Conservation (phyloP, 2,329 filamentous ascomycete genomes). For the Thyridium curvatum region DNA sequence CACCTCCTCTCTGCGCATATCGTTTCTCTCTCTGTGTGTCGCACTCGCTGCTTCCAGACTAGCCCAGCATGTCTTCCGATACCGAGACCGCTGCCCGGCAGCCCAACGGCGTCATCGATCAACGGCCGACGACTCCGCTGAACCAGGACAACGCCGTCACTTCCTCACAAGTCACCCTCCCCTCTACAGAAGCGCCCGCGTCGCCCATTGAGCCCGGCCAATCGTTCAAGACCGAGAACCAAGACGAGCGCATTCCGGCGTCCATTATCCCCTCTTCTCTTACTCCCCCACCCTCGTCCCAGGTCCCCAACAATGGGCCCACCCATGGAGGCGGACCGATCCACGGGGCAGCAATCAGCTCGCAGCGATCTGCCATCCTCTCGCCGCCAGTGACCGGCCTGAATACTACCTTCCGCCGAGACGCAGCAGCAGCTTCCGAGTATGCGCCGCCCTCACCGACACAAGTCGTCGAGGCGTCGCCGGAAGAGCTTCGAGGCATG, state of each 20-base stretch:
- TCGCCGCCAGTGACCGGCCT: conserved; percentile 47
- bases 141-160: conserved; percentile 16
- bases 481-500: conserved; percentile 51
- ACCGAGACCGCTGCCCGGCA: conserved; percentile 23
- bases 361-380: conserved; percentile 42
- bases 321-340: conserved; percentile 15
- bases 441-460: conserved; percentile 40
- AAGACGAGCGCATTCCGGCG: conserved; percentile 36
- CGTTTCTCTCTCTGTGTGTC: background rate
- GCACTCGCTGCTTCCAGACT: background rate
- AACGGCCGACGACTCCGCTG: conserved; percentile 25
- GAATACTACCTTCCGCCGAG: conserved; percentile 20
- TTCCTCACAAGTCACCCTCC: conserved; percentile 47
- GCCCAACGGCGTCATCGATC: conserved; percentile 20
- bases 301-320: conserved; percentile 25
- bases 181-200: conserved; percentile 48
- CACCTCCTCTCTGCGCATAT: background rate
- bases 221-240: conserved; percentile 44
- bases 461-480: conserved; percentile 45
- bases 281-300: conserved; percentile 52
- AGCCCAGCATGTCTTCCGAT: conserved; percentile 26
- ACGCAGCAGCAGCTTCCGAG: conserved; percentile 23
- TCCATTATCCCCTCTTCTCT: conserved; percentile 49
- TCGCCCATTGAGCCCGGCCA: conserved; percentile 43
- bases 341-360: conserved; percentile 20